Evolutionary conservation across 495 filamentous ascomycete genomes (phyloP).

Genomic region (Hypoxylon lienhwacheense): DNA sequence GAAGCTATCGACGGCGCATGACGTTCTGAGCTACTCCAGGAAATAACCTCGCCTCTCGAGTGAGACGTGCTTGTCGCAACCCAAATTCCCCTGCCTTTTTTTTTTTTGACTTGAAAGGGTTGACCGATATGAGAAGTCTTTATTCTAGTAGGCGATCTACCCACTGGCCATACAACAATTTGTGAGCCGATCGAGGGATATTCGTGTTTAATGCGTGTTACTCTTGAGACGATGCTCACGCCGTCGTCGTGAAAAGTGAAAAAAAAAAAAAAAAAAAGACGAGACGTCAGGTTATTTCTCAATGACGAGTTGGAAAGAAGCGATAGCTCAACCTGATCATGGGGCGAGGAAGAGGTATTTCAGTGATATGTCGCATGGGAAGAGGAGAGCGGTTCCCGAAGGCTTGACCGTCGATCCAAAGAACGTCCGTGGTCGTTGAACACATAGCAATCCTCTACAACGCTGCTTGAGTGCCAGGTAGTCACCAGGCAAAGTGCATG

Average conservation of each 20-base stretch:
- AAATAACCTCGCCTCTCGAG: conserved; percentile 15
- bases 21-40: background rate
- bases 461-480: conserved; percentile 1
- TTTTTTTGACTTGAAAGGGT: background rate
- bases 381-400: too few relatives aligned
- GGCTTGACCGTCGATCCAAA: too few relatives aligned
- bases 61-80: conserved; percentile 15
- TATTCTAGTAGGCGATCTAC: conserved; percentile 5
- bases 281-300: too few relatives aligned
- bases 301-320: too few relatives aligned
- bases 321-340: too few relatives aligned
- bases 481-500: conserved; percentile 11
- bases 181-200: background rate
- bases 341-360: too few relatives aligned
- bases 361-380: too few relatives aligned
- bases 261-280: too few relatives aligned
- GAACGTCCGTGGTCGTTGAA: too few relatives aligned
- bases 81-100: background rate
- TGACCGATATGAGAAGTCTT: too few relatives aligned
- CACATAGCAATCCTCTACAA: conserved; percentile 14
- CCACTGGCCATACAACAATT: background rate
- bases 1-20: conserved; percentile 5
- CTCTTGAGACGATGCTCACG: conserved; percentile 2
- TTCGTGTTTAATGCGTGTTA: conserved; percentile 1
- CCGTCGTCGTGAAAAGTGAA: too few relatives aligned